Evolutionary conservation across 2,329 filamentous ascomycete genomes (phyloP).

Genomic region (Domatiomyces globalis): DNA sequence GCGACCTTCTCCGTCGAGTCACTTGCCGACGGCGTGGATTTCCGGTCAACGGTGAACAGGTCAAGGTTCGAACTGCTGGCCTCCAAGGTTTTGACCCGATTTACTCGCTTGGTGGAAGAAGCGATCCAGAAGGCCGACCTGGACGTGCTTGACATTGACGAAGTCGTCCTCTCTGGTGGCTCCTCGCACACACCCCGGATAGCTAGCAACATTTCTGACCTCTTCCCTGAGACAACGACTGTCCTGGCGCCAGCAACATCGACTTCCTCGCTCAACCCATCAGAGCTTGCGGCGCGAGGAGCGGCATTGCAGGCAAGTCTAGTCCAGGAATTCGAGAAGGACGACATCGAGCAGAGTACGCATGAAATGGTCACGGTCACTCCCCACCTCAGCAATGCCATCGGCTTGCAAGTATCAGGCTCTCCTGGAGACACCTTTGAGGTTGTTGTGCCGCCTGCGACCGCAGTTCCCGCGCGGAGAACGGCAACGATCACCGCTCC

Average conservation of each 20-base stretch:
- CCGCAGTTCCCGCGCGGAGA: constrained; percentile 75
- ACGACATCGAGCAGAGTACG: constrained; percentile 90
- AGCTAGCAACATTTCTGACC: constrained; percentile 58
- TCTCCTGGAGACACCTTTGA: constrained; percentile 46
- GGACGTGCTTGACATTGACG: constrained; percentile 82
- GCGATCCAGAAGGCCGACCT: constrained; percentile 84
- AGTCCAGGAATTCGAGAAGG: constrained; percentile 83
- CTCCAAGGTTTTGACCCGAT: constrained; percentile 73
- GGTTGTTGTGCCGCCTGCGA: constrained; percentile 70
- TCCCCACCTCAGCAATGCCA: constrained; percentile 74
- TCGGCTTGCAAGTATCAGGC: constrained; percentile 48
- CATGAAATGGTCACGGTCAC: constrained; percentile 91
- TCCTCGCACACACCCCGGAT: constrained; percentile 89
- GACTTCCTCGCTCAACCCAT: constrained; percentile 73
- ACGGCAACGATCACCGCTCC: constrained; percentile 64
- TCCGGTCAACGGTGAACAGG: constrained; percentile 80
- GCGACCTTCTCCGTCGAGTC: constrained; percentile 89
- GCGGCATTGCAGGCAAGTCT: constrained; percentile 91
- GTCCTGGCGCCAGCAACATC: constrained; percentile 74
- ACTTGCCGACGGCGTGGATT: constrained; percentile 78
- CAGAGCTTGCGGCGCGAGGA: constrained; percentile 74
- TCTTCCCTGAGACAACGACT: constrained; percentile 68
- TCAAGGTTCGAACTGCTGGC: constrained; percentile 82
- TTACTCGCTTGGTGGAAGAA: constrained; percentile 71
- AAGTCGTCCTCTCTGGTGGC: constrained; percentile 86